A percentile compares a stretch with the other conserved stretches of the same genome.
These are phyloP conservation scores for Polygonum aviculare DNA, from an alignment of 148 eudicot species.

Conservation along the genomic window DNA sequence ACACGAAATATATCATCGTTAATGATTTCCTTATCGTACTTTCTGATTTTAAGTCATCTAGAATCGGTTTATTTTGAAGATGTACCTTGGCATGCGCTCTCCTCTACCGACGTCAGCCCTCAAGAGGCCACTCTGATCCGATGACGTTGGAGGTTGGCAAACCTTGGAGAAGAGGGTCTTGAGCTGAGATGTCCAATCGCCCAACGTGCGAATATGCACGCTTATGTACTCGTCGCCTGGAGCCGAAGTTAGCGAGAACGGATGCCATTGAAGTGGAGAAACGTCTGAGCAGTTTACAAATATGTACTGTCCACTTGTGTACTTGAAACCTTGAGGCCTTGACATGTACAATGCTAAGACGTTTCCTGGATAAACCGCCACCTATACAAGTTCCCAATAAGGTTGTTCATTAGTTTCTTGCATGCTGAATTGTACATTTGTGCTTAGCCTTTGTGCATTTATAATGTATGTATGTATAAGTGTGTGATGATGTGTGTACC, in stretches of 20 bases:
- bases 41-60: too few relatives aligned
- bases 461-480: too few relatives aligned
- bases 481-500: slow-evolving; percentile 14
- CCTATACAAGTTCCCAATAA: slow-evolving; percentile 18
- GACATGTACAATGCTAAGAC: slow-evolving; percentile 40
- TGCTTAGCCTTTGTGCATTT: neutral
- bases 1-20: neutral
- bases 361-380: slow-evolving; percentile 57
- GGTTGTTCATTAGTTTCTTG: neutral
- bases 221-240: slow-evolving; percentile 59
- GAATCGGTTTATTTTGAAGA: neutral
- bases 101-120: slow-evolving; percentile 35
- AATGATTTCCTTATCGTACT: too few relatives aligned
- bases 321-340: slow-evolving; percentile 44
- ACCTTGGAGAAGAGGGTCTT: slow-evolving; percentile 41
- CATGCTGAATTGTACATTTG: neutral
- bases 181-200: slow-evolving; percentile 61
- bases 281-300: slow-evolving; percentile 53
- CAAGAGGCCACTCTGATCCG: slow-evolving; percentile 49
- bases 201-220: slow-evolving; percentile 52
- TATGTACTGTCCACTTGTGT: slow-evolving; percentile 52
- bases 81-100: slow-evolving; percentile 31
- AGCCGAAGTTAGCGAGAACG: slow-evolving; percentile 57
- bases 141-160: slow-evolving; percentile 34
- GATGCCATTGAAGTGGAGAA: slow-evolving; percentile 67